These are phyloP conservation scores for Fusarium annulatum DNA, from an alignment of 2,329 filamentous ascomycete species.

Conservation along the genomic window DNA sequence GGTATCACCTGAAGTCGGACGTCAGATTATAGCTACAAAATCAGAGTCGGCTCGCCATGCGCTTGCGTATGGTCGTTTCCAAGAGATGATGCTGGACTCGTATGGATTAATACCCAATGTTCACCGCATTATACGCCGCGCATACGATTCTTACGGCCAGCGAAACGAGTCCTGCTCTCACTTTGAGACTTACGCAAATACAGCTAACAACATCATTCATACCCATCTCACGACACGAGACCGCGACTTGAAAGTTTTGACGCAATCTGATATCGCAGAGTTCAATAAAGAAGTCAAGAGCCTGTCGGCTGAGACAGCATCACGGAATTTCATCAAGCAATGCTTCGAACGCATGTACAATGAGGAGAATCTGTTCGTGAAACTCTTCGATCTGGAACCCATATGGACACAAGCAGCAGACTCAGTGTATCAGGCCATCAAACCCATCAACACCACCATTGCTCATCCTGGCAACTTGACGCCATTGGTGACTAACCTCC, in stretches of 20 bases:
- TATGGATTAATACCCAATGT: conserved; percentile 67
- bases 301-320: conserved; percentile 63
- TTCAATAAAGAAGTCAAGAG: conserved; percentile 64
- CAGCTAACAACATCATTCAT: conserved; percentile 65
- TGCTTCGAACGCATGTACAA: conserved; percentile 68
- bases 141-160: conserved; percentile 64
- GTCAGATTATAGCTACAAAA: conserved; percentile 65
- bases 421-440: conserved; percentile 64
- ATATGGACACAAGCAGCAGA: conserved; percentile 61
- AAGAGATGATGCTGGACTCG: conserved; percentile 67
- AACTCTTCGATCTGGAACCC: conserved; percentile 67
- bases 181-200: conserved; percentile 64
- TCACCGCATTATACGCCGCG: conserved; percentile 62
- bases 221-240: conserved; percentile 65
- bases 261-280: conserved; percentile 65
- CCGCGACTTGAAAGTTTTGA: conserved; percentile 62
- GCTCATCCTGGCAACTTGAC: conserved; percentile 66
- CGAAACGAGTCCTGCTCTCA: conserved; percentile 56
- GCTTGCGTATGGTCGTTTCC: conserved; percentile 69
- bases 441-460: conserved; percentile 61
- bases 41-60: conserved; percentile 70
- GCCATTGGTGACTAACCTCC: conserved; percentile 62
- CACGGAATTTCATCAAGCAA: conserved; percentile 69
- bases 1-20: conserved; percentile 64
- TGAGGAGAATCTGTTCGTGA: conserved; percentile 64